Percentiles rank a stretch among this genome's conserved stretches.
phyloP scores from a whole-genome alignment of 2,329 filamentous ascomycete genomes.

The Moelleriella libera region DNA sequence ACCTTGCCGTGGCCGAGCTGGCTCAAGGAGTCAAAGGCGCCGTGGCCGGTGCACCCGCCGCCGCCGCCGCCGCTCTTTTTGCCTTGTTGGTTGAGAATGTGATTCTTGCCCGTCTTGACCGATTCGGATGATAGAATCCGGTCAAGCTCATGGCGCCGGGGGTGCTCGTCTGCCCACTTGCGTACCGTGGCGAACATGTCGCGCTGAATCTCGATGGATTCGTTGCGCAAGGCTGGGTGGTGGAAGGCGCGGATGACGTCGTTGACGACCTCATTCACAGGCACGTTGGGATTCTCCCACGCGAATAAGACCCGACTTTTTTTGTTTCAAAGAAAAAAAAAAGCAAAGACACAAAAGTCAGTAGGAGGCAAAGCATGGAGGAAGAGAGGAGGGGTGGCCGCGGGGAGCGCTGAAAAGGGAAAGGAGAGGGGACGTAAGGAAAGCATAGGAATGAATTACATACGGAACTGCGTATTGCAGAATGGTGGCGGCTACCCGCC shows the following conservation, averaged over 20 bases:
- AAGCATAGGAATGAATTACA: constrained; percentile 13
- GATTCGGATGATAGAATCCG: constrained; percentile 68
- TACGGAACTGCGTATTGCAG: constrained; percentile 76
- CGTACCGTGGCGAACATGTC: constrained; percentile 83
- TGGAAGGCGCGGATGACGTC: constrained; percentile 80
- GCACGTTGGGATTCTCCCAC: constrained; percentile 77
- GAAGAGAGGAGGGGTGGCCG: too few relatives aligned
- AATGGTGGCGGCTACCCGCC: constrained; percentile 58
- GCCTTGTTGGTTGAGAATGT: constrained; percentile 32
- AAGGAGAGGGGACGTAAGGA: too few relatives aligned
- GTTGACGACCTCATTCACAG: constrained; percentile 68
- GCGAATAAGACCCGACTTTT: constrained; percentile 62
- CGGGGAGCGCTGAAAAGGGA: too few relatives aligned
- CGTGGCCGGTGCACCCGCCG: constrained; percentile 22
- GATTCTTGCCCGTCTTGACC: constrained; percentile 73
- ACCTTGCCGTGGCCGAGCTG: constrained; percentile 41
- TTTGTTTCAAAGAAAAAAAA: background rate
- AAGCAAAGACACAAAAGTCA: background rate
- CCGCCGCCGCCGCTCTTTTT: constrained; percentile 15
- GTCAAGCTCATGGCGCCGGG: constrained; percentile 55
- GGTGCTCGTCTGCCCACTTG: constrained; percentile 60
- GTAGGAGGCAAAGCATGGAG: too few relatives aligned
- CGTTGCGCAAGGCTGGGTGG: constrained; percentile 71
- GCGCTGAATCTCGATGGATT: constrained; percentile 63
- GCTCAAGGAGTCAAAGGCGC: constrained; percentile 26